A percentile compares a stretch with the other conserved stretches of the same genome.
Conservation (phyloP, 176 grass and related monocot species). For the Luzula sylvatica region DNA sequence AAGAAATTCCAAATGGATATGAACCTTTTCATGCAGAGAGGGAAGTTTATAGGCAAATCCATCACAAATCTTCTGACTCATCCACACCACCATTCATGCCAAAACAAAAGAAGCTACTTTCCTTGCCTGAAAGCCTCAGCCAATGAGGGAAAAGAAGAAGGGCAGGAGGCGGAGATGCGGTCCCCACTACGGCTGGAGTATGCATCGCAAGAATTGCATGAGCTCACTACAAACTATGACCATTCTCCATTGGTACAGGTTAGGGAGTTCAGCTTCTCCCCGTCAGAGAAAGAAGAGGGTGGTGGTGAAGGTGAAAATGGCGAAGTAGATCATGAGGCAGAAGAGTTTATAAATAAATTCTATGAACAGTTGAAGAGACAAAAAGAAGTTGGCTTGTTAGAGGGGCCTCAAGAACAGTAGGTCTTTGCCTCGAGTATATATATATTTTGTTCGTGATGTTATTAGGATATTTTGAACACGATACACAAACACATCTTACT, state of each 20-base stretch:
- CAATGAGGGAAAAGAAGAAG: slow-evolving; percentile 3
- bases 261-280: slow-evolving; percentile 3
- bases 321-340: slow-evolving; percentile 5
- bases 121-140: slow-evolving; percentile 6
- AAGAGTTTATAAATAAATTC: slow-evolving; percentile 16
- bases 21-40: slow-evolving; percentile 15
- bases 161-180: slow-evolving; percentile 9
- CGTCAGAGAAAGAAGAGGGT: background rate
- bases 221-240: background rate
- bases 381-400: slow-evolving; percentile 10
- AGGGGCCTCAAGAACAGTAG: background rate
- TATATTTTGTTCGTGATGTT: background rate
- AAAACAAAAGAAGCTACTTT: slow-evolving; percentile 14
- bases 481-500: background rate
- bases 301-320: background rate
- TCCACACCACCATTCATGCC: slow-evolving; percentile 5
- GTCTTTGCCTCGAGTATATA: background rate
- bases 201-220: background rate
- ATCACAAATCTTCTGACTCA: slow-evolving; percentile 3
- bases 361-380: slow-evolving; percentile 17
- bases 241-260: background rate
- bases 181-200: slow-evolving; percentile 6
- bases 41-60: slow-evolving; percentile 18
- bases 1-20: slow-evolving; percentile 10
- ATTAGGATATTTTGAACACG: background rate